Conservation (phyloP, 345 rosid genomes). For the Gossypium sturtianum region DNA sequence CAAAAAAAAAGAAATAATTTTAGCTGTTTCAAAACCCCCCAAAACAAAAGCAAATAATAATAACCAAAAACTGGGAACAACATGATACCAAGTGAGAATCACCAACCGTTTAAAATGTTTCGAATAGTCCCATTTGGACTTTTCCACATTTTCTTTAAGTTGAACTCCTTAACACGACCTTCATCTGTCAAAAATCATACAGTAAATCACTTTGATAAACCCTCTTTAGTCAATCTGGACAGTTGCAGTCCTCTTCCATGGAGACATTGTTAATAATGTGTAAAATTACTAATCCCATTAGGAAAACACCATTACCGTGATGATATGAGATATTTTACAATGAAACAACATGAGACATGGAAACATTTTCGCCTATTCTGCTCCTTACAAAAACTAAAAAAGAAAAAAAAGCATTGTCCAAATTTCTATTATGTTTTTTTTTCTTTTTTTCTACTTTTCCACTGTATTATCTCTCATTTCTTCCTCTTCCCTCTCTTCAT, state of each 20-base stretch:
- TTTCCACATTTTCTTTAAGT: slow-evolving; percentile 84
- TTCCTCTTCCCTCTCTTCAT: background rate
- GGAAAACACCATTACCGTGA: background rate
- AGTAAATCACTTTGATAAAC: background rate
- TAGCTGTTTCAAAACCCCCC: background rate
- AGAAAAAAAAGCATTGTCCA: too few relatives aligned
- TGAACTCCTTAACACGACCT: slow-evolving; percentile 73
- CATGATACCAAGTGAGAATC: background rate
- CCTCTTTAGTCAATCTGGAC: background rate
- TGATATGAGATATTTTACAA: background rate
- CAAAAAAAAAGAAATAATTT: background rate
- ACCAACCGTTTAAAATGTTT: slow-evolving; percentile 81
- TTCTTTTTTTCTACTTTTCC: background rate
- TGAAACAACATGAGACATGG: background rate
- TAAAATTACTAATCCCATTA: background rate
- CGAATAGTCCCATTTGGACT: slow-evolving; percentile 96
- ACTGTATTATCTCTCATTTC: background rate
- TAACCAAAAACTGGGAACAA: background rate
- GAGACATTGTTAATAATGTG: background rate
- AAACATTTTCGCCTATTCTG: background rate
- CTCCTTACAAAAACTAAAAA: background rate
- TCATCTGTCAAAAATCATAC: slow-evolving; percentile 48
- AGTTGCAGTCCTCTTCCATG: background rate
- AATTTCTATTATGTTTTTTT: background rate
- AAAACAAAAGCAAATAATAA: background rate